Percentiles rank a stretch among this genome's conserved stretches.
Conservation (phyloP, 164 flowering plant species). For the Cinnamomum chago region DNA sequence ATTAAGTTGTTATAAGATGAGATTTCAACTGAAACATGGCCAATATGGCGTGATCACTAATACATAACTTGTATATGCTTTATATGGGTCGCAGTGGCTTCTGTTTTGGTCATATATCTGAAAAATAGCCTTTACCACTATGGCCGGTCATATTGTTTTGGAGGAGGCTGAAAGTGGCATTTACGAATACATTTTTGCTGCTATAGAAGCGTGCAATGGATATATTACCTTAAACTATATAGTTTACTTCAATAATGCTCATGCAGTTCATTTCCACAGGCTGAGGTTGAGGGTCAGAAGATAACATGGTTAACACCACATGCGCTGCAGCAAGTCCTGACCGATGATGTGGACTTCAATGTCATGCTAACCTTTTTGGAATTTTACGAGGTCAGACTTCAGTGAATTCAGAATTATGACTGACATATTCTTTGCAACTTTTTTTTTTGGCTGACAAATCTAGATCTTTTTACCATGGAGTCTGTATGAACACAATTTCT, state of each 20-base stretch:
- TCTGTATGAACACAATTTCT: too few relatives aligned
- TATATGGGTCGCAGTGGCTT: too few relatives aligned
- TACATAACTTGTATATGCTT: too few relatives aligned
- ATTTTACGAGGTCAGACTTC: constrained; percentile 65
- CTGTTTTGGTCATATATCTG: neutral
- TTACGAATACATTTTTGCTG: too few relatives aligned
- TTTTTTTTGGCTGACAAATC: neutral
- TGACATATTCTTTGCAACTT: neutral
- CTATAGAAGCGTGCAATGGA: neutral
- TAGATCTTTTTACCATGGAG: too few relatives aligned
- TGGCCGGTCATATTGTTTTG: too few relatives aligned
- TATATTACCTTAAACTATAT: neutral
- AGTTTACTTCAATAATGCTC: neutral
- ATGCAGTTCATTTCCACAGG: constrained; percentile 35
- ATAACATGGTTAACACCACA: constrained; percentile 93
- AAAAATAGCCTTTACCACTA: too few relatives aligned
- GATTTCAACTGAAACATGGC: too few relatives aligned
- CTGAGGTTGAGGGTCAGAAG: constrained; percentile 82
- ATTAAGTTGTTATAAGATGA: neutral
- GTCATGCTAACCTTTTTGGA: constrained; percentile 82
- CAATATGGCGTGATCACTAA: too few relatives aligned
- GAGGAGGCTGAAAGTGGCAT: neutral
- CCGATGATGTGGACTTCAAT: constrained; percentile 78
- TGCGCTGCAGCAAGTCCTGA: constrained; percentile 75
- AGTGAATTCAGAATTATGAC: neutral